Base-by-base conservation (phyloP, 164 flowering plant genomes). In the Berberis thunbergii region DNA sequence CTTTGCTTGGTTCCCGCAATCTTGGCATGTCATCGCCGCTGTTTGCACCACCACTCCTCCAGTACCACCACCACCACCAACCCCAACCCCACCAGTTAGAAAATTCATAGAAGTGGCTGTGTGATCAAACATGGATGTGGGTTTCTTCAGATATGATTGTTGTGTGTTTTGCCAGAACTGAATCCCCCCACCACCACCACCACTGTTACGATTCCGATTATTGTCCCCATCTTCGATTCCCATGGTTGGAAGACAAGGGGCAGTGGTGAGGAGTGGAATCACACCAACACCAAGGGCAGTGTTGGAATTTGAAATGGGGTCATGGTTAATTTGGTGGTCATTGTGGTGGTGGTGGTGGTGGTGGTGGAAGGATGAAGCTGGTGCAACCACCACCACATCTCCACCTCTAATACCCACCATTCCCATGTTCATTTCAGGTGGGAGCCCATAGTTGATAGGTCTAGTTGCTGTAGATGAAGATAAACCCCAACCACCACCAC, bases 371-470 rank as follows among this genome's bases (percentile, higher is more conserved):
- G 82, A 80, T 2, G 85, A 59, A 0, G 85, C 83, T 0, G 95
- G 93, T 4, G 88, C 84, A 1, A 87, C 89, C 4, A 86, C 84
- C 70, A 83, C 80, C 54, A 84, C 74, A 64, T 83, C 88, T 3
- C 83, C 86, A 3, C 84, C 86, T 5, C 84, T 81, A 52, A 84
- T 77, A 53, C 89, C 88, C 45, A 87, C 80, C 90, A 91, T 85
- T 40, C 84, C 84, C 89, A 88, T 85, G 40, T 26, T 26, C 26
- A 26, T 26, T 26, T 86, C 93, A 1, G 83, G 79, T 0, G 88
- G 69, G 57, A 83, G 74, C 26, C 80, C 4, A 52, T 83, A 86
- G 58, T 78, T 83, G 57, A 79, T 57, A 0, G 72, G 72, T 8
- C 83, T 62, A 1, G 81, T 5, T 9, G 80, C 62, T 3, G 81